These are phyloP conservation scores for Crithidia acanthocephali DNA, from an alignment of 208 protist species.

Conservation along the genomic window DNA sequence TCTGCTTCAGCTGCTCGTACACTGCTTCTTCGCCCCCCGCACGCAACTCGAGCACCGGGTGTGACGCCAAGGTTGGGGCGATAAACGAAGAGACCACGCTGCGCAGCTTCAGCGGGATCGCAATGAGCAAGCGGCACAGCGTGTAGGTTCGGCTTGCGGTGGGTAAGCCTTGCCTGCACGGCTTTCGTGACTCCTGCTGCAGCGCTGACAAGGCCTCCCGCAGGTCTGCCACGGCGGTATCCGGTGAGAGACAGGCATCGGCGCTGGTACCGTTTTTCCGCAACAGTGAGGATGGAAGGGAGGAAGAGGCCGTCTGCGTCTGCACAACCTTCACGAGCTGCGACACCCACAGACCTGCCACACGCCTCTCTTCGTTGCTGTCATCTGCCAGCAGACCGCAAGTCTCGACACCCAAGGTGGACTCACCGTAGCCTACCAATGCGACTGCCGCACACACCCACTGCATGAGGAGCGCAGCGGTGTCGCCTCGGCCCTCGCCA, in stretches of 20 bases:
- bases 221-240: constrained; percentile 2
- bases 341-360: neutral
- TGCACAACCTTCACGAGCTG: neutral
- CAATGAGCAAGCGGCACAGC: neutral
- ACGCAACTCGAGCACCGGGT: no score
- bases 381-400: neutral
- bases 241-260: neutral
- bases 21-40: no score
- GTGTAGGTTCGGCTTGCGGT: neutral
- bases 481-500: neutral
- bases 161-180: neutral
- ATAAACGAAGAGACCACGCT: constrained; percentile 1
- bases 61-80: neutral
- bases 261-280: neutral
- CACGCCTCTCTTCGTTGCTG: neutral
- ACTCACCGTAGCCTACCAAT: constrained; percentile 29
- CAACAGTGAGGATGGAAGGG: neutral
- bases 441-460: constrained; percentile 21
- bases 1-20: constrained; percentile 19
- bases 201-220: constrained; percentile 5
- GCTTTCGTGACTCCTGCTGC: constrained; percentile 1
- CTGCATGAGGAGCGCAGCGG: constrained; percentile 7
- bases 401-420: constrained; percentile 11
- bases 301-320: neutral
- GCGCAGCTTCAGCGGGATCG: constrained; percentile 1